Evolutionary conservation across 441 rosid species (phyloP), one percentile per base, ranked within the genome.

Genomic region (Aquilaria agallochum): DNA sequence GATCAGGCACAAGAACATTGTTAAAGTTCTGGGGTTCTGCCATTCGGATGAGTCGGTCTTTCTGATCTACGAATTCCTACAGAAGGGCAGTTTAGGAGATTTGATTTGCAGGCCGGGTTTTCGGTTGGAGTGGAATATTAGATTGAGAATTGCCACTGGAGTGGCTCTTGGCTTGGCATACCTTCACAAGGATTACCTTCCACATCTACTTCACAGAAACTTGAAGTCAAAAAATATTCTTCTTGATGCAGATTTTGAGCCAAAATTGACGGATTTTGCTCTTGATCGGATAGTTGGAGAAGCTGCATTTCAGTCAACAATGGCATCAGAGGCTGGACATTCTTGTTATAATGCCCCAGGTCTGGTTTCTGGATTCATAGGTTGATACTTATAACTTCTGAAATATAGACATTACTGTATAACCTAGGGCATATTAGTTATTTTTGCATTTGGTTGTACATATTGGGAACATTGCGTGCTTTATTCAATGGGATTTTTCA

Each of bases 261-360:
- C 92, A 10, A 86, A 82, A 81, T 77, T 86, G 64, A 72, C 74
- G 6, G 87, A 83, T 76, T 76, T 83, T 32, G 87, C 90, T 51
- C 86, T 92, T 12, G 88, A 92, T 70, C 77, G 82, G 56, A 69
- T 92, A 5, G 74, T 90, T 62, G 98, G 96, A 53, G 96, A 92
- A 72, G 60, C 84, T 68, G 83, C 89, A 20, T 92, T 89, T 67
- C 87, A 77, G 46, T 79, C 97, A 9, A 65, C 86, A 30, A 55
- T 86, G 55, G 79, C 78, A 50, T 76, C 87, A 14, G 89, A 84
- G 68, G 74, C 73, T 54, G 72, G 81, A 53, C 50, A 56, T 60
- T 84, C 90, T 40, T 90, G 97, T 64, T 90, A 83, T 66, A 80
- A 69, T 63, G 86, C 97, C 56, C 98, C 97, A 65, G 98, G 98